Conservation (phyloP, 768 basidiomycete genomes). For the Phylloporus arenicola region DNA sequence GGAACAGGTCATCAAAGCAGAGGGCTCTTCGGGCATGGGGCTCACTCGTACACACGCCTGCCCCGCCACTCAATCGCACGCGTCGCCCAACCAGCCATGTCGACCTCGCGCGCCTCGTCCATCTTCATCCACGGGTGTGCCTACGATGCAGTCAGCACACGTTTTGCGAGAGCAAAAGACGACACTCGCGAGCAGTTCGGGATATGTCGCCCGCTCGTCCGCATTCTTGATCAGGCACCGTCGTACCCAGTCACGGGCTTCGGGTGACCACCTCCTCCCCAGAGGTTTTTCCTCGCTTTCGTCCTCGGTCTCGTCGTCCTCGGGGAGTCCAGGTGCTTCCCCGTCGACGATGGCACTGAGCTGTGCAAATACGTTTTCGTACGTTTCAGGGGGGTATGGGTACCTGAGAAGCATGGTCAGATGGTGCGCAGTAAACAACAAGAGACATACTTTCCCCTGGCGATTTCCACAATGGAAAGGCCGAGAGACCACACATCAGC, state of each 20-base stretch:
- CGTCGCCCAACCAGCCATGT: slow-evolving; percentile 83
- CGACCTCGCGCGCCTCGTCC: slow-evolving; percentile 58
- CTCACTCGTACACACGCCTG: slow-evolving; percentile 24
- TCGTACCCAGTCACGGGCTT: slow-evolving; percentile 78
- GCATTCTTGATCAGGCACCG: slow-evolving; percentile 81
- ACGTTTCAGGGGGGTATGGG: slow-evolving; percentile 97
- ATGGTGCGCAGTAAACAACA: background rate
- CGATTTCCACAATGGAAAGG: slow-evolving; percentile 89
- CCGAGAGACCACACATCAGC: slow-evolving; percentile 98
- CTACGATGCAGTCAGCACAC: slow-evolving; percentile 28
- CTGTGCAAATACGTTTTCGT: slow-evolving; percentile 95
- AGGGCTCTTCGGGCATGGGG: slow-evolving; percentile 1
- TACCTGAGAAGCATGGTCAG: slow-evolving; percentile 39
- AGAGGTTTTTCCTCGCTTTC: slow-evolving; percentile 14
- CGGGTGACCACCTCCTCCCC: slow-evolving; percentile 27
- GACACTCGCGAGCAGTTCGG: slow-evolving; percentile 63
- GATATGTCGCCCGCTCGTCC: slow-evolving; percentile 72
- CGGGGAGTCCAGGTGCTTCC: slow-evolving; percentile 82
- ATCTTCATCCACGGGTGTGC: slow-evolving; percentile 74
- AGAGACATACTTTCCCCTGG: slow-evolving; percentile 51
- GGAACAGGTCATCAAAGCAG: slow-evolving; percentile 6
- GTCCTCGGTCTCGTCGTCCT: slow-evolving; percentile 33
- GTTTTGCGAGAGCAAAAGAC: background rate
- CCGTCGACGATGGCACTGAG: slow-evolving; percentile 95
- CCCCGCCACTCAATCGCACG: slow-evolving; percentile 40